Base-by-base conservation (phyloP, 345 rosid genomes). In the Pugionium dolabratum region DNA sequence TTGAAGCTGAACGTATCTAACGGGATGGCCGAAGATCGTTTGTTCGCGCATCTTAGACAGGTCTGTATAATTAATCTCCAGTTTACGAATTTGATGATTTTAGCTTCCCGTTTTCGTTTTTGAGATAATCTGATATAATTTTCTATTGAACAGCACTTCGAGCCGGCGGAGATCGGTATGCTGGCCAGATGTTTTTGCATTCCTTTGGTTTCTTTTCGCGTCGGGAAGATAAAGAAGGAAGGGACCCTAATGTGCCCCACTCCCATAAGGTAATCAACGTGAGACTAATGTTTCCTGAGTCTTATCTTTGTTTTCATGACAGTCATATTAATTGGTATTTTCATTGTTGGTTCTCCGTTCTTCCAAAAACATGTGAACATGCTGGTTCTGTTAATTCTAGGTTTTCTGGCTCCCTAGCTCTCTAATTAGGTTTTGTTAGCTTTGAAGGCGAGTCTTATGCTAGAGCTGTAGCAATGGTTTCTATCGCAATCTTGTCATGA, bases 151-250 rank as follows among this genome's bases (percentile, higher is more conserved):
- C 78, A 91, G 99, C 88, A 91, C 66, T 91, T 95, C 31, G 95
- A 87, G 78, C 95, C 96, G 0, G 80, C 93, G 6, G 99, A 95
- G 61, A 91, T 95, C 51, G 95, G 95, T n/a, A 82, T 89, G 80
- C 75, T 95, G 31, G 95, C 97, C 0, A 84, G 97, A 76, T 95
- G 97, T 64, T 91, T 95, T 56, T 95, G 97, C 68, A 85, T 89
- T 64, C 97, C 97, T 9, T 82, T 95, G 75, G 99, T 95, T 72
- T 88, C 97, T 0, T 54, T 82, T 73, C 93, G 99, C 40, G 97
- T 84, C 4, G 99, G 99, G 70, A 91, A 80, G 85, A 81, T 89
- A 42, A 75, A 75, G 68, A 88, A 82, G 82, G 93, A 75, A 66
- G 99, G 90, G 53, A 78, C 76, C 45, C 63, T 73, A 18, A 73